Conservation (phyloP, 768 basidiomycete genomes). For the Lentinula detonsa region DNA sequence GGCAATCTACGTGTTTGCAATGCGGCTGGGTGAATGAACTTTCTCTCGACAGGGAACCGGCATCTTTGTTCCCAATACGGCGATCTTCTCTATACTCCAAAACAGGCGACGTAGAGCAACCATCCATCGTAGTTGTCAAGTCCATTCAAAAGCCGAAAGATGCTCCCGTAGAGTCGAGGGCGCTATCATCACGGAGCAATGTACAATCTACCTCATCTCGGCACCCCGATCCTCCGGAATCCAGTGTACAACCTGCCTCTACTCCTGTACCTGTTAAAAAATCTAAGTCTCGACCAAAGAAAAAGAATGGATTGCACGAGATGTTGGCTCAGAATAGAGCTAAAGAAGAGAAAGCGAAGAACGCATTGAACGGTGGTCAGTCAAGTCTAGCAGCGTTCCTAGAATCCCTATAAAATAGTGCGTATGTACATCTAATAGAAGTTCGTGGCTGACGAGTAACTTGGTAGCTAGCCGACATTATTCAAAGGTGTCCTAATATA, state of each 20-base stretch:
- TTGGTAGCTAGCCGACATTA: neutral
- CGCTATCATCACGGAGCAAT: neutral
- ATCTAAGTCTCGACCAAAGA: conserved; percentile 39
- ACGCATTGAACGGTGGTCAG: conserved; percentile 23
- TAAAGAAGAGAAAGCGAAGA: conserved; percentile 31
- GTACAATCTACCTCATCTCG: neutral
- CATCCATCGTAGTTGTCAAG: conserved; percentile 2
- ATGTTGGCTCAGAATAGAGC: conserved; percentile 56
- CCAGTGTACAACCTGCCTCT: neutral
- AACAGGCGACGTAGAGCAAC: neutral
- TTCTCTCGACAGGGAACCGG: conserved; percentile 9
- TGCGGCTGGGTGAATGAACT: conserved; percentile 13
- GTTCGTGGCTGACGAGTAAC: neutral
- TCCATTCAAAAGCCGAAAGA: conserved; percentile 4
- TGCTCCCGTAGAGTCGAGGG: neutral
- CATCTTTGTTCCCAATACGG: conserved; percentile 12
- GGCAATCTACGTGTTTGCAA: conserved; percentile 16
- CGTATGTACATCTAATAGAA: neutral
- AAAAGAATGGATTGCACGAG: conserved; percentile 52
- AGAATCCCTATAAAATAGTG: conserved; percentile 7
- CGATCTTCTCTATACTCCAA: neutral
- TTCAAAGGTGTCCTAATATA: neutral
- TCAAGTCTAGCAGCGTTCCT: conserved; percentile 46
- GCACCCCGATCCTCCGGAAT: neutral
- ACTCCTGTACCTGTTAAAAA: neutral